Conservation (phyloP, 768 basidiomycete genomes). For the Pisolithus tinctorius region DNA sequence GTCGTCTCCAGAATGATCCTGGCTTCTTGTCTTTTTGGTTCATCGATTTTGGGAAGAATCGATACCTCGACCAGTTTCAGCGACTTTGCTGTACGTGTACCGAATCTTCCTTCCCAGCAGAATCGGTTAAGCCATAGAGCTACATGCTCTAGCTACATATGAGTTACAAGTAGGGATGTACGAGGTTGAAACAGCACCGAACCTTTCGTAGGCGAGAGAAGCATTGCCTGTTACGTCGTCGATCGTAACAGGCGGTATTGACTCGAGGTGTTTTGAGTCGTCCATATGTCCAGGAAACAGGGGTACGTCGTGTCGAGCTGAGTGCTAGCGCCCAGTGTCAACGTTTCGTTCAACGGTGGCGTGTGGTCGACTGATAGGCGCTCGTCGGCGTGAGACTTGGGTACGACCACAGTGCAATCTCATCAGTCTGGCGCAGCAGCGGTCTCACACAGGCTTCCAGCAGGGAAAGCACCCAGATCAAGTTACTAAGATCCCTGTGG, state of each 20-base stretch:
- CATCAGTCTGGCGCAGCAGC: too few species aligned
- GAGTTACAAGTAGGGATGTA: conserved; percentile 13
- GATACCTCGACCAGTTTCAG: conserved; percentile 33
- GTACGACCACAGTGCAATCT: too few species aligned
- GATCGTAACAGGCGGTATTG: neutral
- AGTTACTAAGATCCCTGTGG: too few species aligned
- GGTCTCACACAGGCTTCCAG: too few species aligned
- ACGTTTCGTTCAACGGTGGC: too few species aligned
- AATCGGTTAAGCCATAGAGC: conserved; percentile 34
- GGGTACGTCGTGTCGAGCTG: too few species aligned
- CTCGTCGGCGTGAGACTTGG: too few species aligned
- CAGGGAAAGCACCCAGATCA: too few species aligned
- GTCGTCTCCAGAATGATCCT: conserved; percentile 36
- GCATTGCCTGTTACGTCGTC: conserved; percentile 16
- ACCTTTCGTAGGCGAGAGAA: conserved; percentile 16
- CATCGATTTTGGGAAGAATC: conserved; percentile 29
- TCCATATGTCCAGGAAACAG: neutral
- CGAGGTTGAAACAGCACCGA: neutral
- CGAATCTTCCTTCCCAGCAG: conserved; percentile 12
- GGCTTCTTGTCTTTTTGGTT: conserved; percentile 29
- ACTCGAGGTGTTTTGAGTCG: neutral
- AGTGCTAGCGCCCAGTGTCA: too few species aligned
- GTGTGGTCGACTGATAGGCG: too few species aligned
- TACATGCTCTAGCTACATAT: conserved; percentile 24
- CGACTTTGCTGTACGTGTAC: conserved; percentile 2